phyloP scores from a whole-genome alignment of 2,329 filamentous ascomycete species.

The Mollisiaceae sp. region DNA sequence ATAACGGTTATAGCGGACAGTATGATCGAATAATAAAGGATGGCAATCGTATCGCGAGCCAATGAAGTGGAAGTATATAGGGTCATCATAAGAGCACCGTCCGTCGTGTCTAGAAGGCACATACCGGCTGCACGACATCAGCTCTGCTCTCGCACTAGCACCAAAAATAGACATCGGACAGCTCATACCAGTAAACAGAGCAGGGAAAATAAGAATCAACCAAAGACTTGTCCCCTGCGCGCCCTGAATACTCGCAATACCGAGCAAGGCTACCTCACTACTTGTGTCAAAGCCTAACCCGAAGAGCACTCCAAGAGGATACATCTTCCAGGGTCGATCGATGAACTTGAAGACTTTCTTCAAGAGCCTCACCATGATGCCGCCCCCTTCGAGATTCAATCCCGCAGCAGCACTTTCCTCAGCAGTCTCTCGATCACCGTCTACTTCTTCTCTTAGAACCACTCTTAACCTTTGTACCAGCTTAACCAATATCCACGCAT shows the following conservation, averaged over 20 bases:
- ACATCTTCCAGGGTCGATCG: conserved; percentile 91
- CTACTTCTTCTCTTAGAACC: conserved; percentile 55
- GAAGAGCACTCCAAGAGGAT: conserved; percentile 85
- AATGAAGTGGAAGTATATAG: conserved; percentile 84
- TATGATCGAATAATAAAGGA: conserved; percentile 81
- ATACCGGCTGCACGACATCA: conserved; percentile 69
- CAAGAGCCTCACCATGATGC: conserved; percentile 74
- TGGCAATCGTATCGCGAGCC: conserved; percentile 81
- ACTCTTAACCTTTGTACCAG: conserved; percentile 71
- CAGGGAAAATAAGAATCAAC: conserved; percentile 90
- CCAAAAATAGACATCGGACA: not conserved
- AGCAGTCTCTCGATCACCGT: conserved; percentile 36
- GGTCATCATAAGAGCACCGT: conserved; percentile 94
- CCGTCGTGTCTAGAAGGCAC: conserved; percentile 91
- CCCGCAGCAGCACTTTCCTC: conserved; percentile 41
- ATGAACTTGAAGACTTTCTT: conserved; percentile 77
- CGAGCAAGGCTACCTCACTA: conserved; percentile 89
- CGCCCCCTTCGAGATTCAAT: conserved; percentile 76
- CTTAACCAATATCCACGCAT: conserved; percentile 83
- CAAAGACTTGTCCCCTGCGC: conserved; percentile 87
- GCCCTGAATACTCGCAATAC: conserved; percentile 87
- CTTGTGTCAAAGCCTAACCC: conserved; percentile 95
- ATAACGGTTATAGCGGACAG: conserved; percentile 44
- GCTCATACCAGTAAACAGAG: conserved; percentile 78
- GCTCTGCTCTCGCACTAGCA: not conserved